Evolutionary conservation across 2,329 filamentous ascomycete species (phyloP).

Genomic region (Trichoderma guizhouense): DNA sequence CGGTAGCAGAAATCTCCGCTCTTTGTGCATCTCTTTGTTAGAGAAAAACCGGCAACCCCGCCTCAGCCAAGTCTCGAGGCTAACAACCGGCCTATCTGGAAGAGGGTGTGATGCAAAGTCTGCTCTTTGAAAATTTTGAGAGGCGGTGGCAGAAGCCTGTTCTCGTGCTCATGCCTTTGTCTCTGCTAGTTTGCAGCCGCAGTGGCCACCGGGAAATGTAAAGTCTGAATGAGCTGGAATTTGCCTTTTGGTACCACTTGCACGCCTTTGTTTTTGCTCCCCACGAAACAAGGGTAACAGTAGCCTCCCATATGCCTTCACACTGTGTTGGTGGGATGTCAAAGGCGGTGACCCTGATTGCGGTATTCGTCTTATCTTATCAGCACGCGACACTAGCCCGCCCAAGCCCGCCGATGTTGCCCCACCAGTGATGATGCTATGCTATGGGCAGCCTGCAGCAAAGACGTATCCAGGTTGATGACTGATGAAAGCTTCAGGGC

Average conservation of each 20-base stretch:
- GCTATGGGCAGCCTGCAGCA: conserved; percentile 12
- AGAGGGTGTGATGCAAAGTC: conserved; percentile 16
- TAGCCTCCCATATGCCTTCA: background rate
- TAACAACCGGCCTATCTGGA: background rate
- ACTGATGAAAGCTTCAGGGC: conserved; percentile 13
- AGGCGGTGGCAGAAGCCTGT: background rate
- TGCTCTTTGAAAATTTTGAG: background rate
- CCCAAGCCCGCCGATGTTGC: background rate
- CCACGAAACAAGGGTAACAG: conserved; percentile 10
- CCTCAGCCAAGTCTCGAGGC: conserved; percentile 2
- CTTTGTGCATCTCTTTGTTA: background rate
- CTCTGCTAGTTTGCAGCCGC: background rate
- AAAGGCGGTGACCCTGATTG: conserved; percentile 15
- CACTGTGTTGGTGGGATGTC: conserved; percentile 17
- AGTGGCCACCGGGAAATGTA: background rate
- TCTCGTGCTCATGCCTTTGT: conserved; percentile 5
- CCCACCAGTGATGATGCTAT: conserved; percentile 19
- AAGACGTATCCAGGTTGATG: conserved; percentile 4
- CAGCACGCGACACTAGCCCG: conserved; percentile 17
- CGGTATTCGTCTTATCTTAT: conserved; percentile 19
- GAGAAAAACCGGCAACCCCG: background rate
- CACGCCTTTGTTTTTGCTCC: background rate
- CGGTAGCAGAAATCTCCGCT: background rate
- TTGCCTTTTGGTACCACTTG: background rate
- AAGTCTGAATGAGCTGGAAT: background rate